Evolutionary conservation across 2,329 filamentous ascomycete genomes (phyloP).

Genomic region (Talaromyces amestolkiae): DNA sequence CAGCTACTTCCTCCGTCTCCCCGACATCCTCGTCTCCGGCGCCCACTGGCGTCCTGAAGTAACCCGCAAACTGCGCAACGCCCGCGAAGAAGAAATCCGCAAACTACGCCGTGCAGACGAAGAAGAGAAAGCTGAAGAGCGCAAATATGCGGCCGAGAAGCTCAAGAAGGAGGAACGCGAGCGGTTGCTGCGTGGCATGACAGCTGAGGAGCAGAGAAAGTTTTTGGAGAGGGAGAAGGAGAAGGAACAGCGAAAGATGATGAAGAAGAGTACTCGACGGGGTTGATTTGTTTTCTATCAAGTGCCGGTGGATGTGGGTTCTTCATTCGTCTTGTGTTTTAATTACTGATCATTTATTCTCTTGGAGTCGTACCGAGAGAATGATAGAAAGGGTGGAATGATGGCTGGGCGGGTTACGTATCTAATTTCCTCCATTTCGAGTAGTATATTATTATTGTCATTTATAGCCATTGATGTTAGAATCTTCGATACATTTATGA

Average conservation of each 20-base stretch:
- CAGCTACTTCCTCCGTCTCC: constrained; percentile 76
- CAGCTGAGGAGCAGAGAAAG: constrained; percentile 81
- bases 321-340: constrained; percentile 10
- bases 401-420: background rate
- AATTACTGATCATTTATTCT: constrained; percentile 2
- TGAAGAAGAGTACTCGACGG: constrained; percentile 53
- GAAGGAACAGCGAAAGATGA: constrained; percentile 63
- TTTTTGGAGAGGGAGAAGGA: constrained; percentile 78
- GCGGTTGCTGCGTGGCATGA: constrained; percentile 70
- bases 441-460: constrained; percentile 9
- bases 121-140: constrained; percentile 64
- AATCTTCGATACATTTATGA: background rate
- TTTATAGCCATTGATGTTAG: background rate
- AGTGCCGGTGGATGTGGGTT: background rate
- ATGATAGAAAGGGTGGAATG: background rate
- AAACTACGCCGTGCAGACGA: constrained; percentile 78
- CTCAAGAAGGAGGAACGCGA: constrained; percentile 89
- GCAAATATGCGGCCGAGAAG: constrained; percentile 52
- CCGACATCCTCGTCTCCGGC: constrained; percentile 71
- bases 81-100: constrained; percentile 75
- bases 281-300: constrained; percentile 1
- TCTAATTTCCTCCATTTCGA: constrained; percentile 8
- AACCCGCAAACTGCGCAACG: constrained; percentile 73
- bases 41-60: constrained; percentile 91
- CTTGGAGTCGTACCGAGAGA: too few species aligned